A percentile compares a stretch with the other conserved stretches of the same genome.
Conservation (phyloP, 2,329 filamentous ascomycete genomes). For the Neocucurbitaria cava region DNA sequence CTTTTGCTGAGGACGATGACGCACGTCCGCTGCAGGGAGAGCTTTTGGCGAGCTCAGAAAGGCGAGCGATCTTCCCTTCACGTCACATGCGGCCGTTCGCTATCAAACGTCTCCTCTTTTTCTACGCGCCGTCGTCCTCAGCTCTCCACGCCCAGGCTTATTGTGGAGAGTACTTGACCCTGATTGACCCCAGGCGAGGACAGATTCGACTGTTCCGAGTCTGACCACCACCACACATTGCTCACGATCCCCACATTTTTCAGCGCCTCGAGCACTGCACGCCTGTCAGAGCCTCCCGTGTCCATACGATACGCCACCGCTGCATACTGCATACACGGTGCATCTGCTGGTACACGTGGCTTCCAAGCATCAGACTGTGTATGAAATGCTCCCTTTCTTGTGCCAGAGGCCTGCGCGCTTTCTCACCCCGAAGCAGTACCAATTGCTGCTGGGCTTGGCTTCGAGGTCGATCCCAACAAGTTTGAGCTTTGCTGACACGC, state of each 20-base stretch:
- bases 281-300: background rate
- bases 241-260: background rate
- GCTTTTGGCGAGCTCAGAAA: conserved; percentile 25
- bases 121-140: conserved; percentile 19
- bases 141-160: conserved; percentile 25
- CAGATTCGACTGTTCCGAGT: background rate
- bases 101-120: conserved; percentile 30
- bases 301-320: background rate
- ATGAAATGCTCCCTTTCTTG: background rate
- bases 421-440: no score
- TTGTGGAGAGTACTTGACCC: conserved; percentile 17
- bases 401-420: background rate
- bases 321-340: no score
- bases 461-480: conserved; percentile 18
- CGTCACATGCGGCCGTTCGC: conserved; percentile 7
- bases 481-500: conserved; percentile 28
- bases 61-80: conserved; percentile 13
- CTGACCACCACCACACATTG: background rate
- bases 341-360: background rate
- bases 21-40: conserved; percentile 31
- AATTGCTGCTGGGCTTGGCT: background rate
- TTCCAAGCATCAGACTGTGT: background rate
- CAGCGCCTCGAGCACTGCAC: background rate
- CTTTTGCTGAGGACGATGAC: conserved; percentile 30
- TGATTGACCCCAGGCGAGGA: background rate